Conservation (phyloP, 73 alveolate species). For the Symbiodinium natans region DNA sequence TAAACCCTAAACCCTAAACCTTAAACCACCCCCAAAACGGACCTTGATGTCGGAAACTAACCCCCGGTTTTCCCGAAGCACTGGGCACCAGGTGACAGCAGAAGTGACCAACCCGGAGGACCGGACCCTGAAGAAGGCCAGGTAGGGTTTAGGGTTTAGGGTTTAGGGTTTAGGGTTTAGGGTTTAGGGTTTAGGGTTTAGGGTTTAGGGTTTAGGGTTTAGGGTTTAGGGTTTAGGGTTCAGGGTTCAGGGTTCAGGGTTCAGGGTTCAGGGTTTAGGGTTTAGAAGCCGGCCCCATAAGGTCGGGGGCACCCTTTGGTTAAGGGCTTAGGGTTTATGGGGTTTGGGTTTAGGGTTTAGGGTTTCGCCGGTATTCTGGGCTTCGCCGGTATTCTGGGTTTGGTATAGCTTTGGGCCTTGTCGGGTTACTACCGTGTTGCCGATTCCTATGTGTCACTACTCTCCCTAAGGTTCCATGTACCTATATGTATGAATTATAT, state of each 20-base stretch:
- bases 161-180: background rate
- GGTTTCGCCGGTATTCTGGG: background rate
- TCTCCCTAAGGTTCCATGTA: too few relatives aligned
- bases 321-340: background rate
- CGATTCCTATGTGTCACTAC: too few relatives aligned
- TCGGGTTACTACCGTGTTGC: too few relatives aligned
- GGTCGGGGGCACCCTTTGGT: too few relatives aligned
- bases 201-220: background rate
- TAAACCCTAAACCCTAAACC: background rate
- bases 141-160: background rate
- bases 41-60: background rate
- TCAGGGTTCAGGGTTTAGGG: background rate
- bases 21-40: background rate
- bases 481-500: too few relatives aligned
- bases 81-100: constrained; percentile 39
- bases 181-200: background rate
- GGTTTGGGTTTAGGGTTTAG: background rate
- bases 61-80: background rate
- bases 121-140: constrained; percentile 37
- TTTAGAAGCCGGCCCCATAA: background rate
- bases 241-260: background rate
- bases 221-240: background rate
- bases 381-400: too few relatives aligned
- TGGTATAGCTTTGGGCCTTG: too few relatives aligned
- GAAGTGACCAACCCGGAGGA: constrained; percentile 68